phyloP scores from a whole-genome alignment of 2,329 filamentous ascomycete genomes.

The Ciborinia camelliae region DNA sequence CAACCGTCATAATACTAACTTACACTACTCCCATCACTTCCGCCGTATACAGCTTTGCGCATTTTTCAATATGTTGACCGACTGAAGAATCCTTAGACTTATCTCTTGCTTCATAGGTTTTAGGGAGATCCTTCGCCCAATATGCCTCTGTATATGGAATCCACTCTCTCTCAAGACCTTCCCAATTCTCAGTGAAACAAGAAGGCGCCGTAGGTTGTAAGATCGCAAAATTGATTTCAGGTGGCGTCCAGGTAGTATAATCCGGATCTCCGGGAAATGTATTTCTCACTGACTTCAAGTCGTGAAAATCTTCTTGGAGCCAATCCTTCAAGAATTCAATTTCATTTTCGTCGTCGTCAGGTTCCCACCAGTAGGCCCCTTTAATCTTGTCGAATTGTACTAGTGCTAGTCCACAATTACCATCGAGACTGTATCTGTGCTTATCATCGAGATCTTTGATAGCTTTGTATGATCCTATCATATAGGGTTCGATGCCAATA shows the following conservation, averaged over 20 bases:
- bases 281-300: neutral
- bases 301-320: neutral
- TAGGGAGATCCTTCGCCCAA: neutral
- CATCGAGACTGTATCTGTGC: neutral
- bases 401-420: slow-evolving; percentile 1
- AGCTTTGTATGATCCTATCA: neutral
- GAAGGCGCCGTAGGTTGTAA: slow-evolving; percentile 1
- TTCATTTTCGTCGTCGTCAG: neutral
- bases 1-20: too few relatives aligned
- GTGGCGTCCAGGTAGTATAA: slow-evolving; percentile 3
- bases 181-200: slow-evolving; percentile 2
- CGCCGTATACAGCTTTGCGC: neutral
- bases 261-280: neutral
- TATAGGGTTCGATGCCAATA: too few relatives aligned
- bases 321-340: neutral
- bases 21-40: too few relatives aligned
- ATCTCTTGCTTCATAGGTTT: neutral
- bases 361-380: slow-evolving; percentile 3
- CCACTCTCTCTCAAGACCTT: slow-evolving; percentile 3
- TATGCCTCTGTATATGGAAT: neutral
- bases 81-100: slow-evolving; percentile 2
- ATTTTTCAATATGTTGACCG: neutral
- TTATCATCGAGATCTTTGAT: neutral
- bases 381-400: slow-evolving; percentile 3
- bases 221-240: neutral